Conservation (phyloP, 352 stramenopile species). For the Pythium folliculosum region DNA sequence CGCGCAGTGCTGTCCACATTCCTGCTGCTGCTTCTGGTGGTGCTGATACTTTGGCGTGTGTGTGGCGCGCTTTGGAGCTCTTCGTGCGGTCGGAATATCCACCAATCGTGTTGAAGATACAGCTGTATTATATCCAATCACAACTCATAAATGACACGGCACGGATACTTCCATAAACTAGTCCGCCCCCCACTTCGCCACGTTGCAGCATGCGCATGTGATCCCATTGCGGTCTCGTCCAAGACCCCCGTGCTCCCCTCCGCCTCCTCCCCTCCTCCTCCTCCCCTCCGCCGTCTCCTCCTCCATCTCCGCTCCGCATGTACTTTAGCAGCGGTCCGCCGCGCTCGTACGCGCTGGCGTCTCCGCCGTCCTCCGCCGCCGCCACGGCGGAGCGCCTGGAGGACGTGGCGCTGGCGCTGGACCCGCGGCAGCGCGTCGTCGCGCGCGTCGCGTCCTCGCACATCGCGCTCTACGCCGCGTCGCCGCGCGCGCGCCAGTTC, state of each 20-base stretch:
- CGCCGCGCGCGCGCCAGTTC: slow-evolving; percentile 25
- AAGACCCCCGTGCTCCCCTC: no score
- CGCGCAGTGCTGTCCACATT: background rate
- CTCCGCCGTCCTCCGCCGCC: background rate
- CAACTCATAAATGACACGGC: background rate
- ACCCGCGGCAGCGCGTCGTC: slow-evolving; percentile 52
- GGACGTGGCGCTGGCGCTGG: slow-evolving; percentile 54
- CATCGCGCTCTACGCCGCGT: slow-evolving; percentile 55
- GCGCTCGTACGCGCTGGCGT: slow-evolving; percentile 48
- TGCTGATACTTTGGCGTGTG: no score
- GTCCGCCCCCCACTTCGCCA: background rate
- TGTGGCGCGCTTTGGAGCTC: background rate
- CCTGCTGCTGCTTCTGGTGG: no score
- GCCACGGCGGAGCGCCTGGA: slow-evolving; percentile 32
- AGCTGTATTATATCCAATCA: background rate
- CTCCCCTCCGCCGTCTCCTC: background rate
- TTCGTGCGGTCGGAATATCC: background rate
- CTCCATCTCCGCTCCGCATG: slow-evolving; percentile 33
- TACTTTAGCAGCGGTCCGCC: slow-evolving; percentile 75
- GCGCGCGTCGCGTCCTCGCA: slow-evolving; percentile 48
- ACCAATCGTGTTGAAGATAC: background rate
- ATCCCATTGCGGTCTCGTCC: background rate
- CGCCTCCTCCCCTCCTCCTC: no score
- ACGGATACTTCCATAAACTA: background rate
- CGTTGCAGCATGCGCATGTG: slow-evolving; percentile 1